These are phyloP conservation scores for Penicillium goetzii DNA, from an alignment of 495 filamentous ascomycete genomes.

Conservation along the genomic window DNA sequence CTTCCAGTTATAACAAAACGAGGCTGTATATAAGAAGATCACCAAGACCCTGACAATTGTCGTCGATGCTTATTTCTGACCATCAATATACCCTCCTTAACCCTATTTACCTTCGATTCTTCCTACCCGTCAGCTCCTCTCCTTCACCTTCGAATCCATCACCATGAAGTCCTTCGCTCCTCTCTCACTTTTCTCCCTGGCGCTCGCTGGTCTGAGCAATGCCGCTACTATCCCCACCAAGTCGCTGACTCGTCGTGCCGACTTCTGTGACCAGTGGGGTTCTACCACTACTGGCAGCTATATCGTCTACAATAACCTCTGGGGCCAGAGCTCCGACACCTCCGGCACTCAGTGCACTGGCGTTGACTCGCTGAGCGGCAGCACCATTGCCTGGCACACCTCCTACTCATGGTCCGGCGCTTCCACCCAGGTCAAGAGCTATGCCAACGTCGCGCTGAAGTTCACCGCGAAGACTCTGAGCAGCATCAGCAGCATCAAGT, in stretches of 20 bases:
- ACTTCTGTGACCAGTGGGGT: slow-evolving; percentile 57
- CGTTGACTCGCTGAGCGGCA: slow-evolving; percentile 50
- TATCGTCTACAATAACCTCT: slow-evolving; percentile 60
- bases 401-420: slow-evolving; percentile 61
- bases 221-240: slow-evolving; percentile 42
- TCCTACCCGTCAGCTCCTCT: neutral
- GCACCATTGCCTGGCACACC: slow-evolving; percentile 58
- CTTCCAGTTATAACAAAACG: neutral
- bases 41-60: neutral
- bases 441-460: slow-evolving; percentile 54
- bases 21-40: slow-evolving; percentile 19
- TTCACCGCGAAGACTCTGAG: slow-evolving; percentile 52
- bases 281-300: slow-evolving; percentile 48
- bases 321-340: slow-evolving; percentile 48
- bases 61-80: neutral
- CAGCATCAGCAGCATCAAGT: slow-evolving; percentile 53
- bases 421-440: slow-evolving; percentile 60
- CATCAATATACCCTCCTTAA: neutral
- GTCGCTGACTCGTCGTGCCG: slow-evolving; percentile 44
- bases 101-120: neutral
- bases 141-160: slow-evolving; percentile 10
- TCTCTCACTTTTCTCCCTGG: slow-evolving; percentile 29
- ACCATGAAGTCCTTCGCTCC: slow-evolving; percentile 43
- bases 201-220: slow-evolving; percentile 38
- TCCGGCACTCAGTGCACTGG: slow-evolving; percentile 62